Base-by-base conservation (phyloP, 192 early-diverging fungal species). In the Coemansia sp. region DNA sequence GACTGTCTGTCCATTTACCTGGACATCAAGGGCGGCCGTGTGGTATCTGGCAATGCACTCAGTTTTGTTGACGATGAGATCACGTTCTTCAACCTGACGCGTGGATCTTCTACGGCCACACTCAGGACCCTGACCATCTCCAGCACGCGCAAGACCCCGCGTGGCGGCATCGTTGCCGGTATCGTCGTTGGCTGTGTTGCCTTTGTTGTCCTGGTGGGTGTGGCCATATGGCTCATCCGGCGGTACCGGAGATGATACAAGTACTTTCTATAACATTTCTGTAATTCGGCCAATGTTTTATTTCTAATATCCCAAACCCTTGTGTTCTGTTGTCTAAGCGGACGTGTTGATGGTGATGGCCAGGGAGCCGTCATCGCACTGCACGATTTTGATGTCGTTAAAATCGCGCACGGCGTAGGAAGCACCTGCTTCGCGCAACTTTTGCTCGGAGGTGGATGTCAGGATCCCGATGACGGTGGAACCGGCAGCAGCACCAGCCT, bases 121-220 rank as follows among this genome's bases (percentile, higher is more conserved):
- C 42, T 79, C 44, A 59, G 76, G 37, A 79, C 70, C 2, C 55
- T 61, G 64, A 70, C 76, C 2, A 79, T 79, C 19, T 74, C 76
- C 2, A 74, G 64, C 59, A 79, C 76, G 0, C 38, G 52, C 14
- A 73, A 66, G 41, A 34, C 45, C 17, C 14, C 56, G 2, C 27
- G 61, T 2, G 71, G 63, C 28, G 76, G 76, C 1, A 31, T 65
- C 2, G 44, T 79, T 30, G 76, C 70, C 9, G 76, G 76, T 2
- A 79, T 79, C 33, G 61, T 79, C 5, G 19, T 79, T 29, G 76
- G 76, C 17, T 61, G 47, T 28, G 33, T 79, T 15, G 76, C 55
- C 5, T 69, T 69, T 64, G 60, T 74, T 11, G 66, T 36, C 2
- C 56, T 79, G 0, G 56, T 57, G 7, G 31, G 28, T 4, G 62